These are phyloP conservation scores for Kwoniella botswanensis DNA, from an alignment of 768 basidiomycete species.

Conservation along the genomic window DNA sequence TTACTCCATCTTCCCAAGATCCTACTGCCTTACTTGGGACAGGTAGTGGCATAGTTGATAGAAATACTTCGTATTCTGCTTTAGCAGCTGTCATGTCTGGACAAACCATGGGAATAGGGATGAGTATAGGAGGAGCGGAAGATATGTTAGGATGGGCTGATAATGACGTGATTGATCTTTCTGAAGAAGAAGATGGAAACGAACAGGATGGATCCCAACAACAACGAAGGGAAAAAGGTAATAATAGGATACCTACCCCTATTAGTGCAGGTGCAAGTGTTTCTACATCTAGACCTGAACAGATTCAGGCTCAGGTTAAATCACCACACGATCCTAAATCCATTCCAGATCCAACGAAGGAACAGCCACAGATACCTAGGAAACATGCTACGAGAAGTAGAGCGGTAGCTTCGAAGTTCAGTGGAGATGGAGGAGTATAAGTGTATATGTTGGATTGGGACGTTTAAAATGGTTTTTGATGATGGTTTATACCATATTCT, in stretches of 20 bases:
- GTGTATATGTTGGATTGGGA: not conserved
- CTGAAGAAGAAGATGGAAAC: not conserved
- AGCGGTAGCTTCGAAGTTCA: not conserved
- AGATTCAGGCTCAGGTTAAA: too few relatives aligned
- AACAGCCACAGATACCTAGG: not conserved
- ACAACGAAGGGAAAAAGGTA: slow-evolving; percentile 5
- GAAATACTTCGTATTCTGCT: slow-evolving; percentile 18
- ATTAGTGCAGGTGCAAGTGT: not conserved
- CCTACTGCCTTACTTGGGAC: not conserved
- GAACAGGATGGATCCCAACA: slow-evolving; percentile 5
- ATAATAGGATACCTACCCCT: not conserved
- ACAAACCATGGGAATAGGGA: slow-evolving; percentile 7
- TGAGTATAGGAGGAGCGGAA: slow-evolving; percentile 4
- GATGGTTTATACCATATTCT: not conserved
- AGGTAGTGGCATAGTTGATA: slow-evolving; percentile 15
- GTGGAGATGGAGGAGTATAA: not conserved
- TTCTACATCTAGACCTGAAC: too few relatives aligned
- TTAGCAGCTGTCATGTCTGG: slow-evolving; percentile 17
- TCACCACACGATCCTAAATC: too few relatives aligned
- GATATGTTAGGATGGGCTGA: slow-evolving; percentile 25
- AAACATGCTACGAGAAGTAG: not conserved
- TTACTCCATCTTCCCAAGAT: slow-evolving; percentile 17
- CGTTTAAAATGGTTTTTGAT: not conserved
- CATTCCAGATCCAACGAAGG: too few relatives aligned
- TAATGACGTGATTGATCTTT: slow-evolving; percentile 17